phyloP scores from a whole-genome alignment of 2,329 filamentous ascomycete genomes.

The Didymella lethalis region DNA sequence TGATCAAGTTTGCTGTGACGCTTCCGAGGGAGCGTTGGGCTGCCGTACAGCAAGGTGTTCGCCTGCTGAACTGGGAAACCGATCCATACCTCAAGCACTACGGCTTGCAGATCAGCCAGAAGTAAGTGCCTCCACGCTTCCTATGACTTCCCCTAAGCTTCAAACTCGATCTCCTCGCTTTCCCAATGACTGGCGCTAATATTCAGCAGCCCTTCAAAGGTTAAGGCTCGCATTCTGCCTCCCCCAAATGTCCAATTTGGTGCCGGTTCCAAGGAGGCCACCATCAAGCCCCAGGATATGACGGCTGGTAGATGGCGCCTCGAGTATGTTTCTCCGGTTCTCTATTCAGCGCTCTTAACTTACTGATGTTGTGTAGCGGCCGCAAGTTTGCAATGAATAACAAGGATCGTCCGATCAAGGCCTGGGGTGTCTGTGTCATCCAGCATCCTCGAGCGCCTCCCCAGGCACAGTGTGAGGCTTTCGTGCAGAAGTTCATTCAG shows the following conservation, averaged over 20 bases:
- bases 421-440: conserved; percentile 79
- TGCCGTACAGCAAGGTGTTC: conserved; percentile 73
- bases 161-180: no score
- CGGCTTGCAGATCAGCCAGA: conserved; percentile 71
- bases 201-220: conserved; percentile 61
- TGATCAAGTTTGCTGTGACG: conserved; percentile 95
- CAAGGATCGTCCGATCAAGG: conserved; percentile 62
- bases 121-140: conserved; percentile 23
- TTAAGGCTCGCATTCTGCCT: conserved; percentile 73
- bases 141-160: no score
- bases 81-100: conserved; percentile 78
- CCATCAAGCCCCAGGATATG: conserved; percentile 49
- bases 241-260: conserved; percentile 76
- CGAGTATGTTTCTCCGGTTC: conserved; percentile 50
- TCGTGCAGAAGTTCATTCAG: conserved; percentile 68
- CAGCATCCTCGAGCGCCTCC: conserved; percentile 56
- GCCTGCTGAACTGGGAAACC: conserved; percentile 69
- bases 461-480: conserved; percentile 57
- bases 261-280: conserved; percentile 32
- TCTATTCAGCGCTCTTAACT: neutral
- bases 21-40: conserved; percentile 72
- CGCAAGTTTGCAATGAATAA: conserved; percentile 79
- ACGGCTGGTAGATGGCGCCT: conserved; percentile 85
- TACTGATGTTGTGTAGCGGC: conserved; percentile 46
- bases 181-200: neutral